Conservation (phyloP, 495 filamentous ascomycete genomes). For the Cenococcum geophilum region DNA sequence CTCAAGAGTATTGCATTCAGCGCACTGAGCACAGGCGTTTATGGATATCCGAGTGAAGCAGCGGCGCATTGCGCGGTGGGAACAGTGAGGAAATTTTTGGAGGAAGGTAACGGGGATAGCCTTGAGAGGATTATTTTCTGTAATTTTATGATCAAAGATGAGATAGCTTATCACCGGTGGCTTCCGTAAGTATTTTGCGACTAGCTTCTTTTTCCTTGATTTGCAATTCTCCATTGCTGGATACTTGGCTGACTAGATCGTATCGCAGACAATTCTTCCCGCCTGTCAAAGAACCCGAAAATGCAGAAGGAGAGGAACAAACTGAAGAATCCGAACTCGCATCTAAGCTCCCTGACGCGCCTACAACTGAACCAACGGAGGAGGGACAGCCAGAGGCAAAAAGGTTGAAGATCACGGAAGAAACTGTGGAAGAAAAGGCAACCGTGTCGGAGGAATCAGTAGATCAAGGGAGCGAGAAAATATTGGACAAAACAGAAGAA, state of each 20-base stretch:
- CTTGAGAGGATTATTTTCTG: conserved; percentile 76
- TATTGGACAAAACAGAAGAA: too few relatives aligned
- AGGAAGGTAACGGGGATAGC: conserved; percentile 46
- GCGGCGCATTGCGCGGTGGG: conserved; percentile 64
- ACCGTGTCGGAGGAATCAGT: too few relatives aligned
- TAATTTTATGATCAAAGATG: conserved; percentile 72
- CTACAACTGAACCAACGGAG: conserved; percentile 29
- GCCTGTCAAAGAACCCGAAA: conserved; percentile 19
- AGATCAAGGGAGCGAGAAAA: too few relatives aligned
- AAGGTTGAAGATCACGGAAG: conserved; percentile 28
- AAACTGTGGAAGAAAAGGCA: neutral
- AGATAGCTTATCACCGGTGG: conserved; percentile 57
- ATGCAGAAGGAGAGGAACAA: conserved; percentile 13
- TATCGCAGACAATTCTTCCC: conserved; percentile 34
- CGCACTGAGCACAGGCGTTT: conserved; percentile 79
- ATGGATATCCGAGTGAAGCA: conserved; percentile 71
- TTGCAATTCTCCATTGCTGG: neutral
- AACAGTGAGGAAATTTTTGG: conserved; percentile 67
- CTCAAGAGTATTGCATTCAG: conserved; percentile 74
- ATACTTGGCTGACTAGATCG: conserved; percentile 1
- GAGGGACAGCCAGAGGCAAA: conserved; percentile 32
- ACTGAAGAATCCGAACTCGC: conserved; percentile 19
- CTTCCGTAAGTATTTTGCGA: conserved; percentile 58
- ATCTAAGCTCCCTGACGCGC: conserved; percentile 32
- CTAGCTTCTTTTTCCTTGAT: neutral